These are phyloP conservation scores for Trypanosoma scelopori DNA, from an alignment of 208 protist genomes.

Conservation along the genomic window DNA sequence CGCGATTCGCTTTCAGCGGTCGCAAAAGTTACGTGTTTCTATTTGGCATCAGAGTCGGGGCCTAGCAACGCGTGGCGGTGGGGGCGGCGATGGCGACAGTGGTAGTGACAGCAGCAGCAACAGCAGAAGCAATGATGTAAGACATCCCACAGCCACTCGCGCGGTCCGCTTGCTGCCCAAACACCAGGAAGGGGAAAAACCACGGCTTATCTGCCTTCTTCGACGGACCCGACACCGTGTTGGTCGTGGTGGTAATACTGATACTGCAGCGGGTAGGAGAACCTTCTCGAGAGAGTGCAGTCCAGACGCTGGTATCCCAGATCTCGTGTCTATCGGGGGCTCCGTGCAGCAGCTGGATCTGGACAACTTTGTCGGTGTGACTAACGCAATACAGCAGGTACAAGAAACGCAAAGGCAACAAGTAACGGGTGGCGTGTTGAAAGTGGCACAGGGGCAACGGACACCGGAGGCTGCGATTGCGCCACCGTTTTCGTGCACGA, in stretches of 20 bases:
- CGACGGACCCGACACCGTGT: background rate
- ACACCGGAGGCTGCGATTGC: background rate
- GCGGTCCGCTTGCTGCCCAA: background rate
- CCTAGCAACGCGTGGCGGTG: background rate
- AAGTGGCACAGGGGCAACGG: background rate
- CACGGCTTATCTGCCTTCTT: constrained; percentile 14
- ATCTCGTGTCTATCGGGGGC: background rate
- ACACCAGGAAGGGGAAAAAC: background rate
- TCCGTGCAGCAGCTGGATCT: constrained; percentile 1
- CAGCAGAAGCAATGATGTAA: too few species aligned
- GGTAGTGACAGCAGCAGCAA: too few species aligned
- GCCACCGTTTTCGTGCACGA: constrained; percentile 7
- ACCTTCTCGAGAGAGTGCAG: too few species aligned
- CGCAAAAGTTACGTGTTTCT: background rate
- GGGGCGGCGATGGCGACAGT: background rate
- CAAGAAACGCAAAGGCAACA: background rate
- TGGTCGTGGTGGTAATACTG: background rate
- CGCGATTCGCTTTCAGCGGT: background rate
- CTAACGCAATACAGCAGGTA: background rate
- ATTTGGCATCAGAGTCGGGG: constrained; percentile 14
- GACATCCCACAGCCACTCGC: too few species aligned
- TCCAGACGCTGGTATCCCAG: background rate
- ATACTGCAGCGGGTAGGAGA: background rate
- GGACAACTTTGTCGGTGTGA: background rate
- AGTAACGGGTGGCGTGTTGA: background rate